A percentile compares a stretch with the other conserved stretches of the same genome.
These are phyloP conservation scores for Xerocomellus chrysenteron DNA, from an alignment of 768 basidiomycete species.

Conservation along the genomic window DNA sequence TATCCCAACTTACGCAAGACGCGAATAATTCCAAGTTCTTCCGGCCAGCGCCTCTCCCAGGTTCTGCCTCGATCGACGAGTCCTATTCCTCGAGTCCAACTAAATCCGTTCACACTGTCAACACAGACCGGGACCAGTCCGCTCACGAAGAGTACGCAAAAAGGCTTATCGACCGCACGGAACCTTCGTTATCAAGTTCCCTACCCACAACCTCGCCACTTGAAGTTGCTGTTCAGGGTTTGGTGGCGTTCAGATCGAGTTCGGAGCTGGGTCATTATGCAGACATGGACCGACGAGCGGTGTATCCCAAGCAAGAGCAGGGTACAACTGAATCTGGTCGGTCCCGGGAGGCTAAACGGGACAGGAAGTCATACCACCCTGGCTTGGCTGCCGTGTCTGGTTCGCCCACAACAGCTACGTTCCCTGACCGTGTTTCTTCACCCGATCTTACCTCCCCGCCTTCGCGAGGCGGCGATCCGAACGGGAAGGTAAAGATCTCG, in stretches of 20 bases:
- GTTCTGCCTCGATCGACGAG: constrained; percentile 24
- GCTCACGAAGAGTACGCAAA: constrained; percentile 31
- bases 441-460: constrained; percentile 54
- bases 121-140: constrained; percentile 28
- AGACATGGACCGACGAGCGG: constrained; percentile 49
- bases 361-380: constrained; percentile 67
- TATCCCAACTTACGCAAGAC: constrained; percentile 57
- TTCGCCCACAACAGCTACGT: constrained; percentile 41
- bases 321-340: constrained; percentile 57
- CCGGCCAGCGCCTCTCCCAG: constrained; percentile 39
- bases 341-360: constrained; percentile 46
- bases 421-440: constrained; percentile 38
- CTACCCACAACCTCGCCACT: constrained; percentile 51
- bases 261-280: constrained; percentile 83
- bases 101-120: constrained; percentile 49
- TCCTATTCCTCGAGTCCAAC: constrained; percentile 52
- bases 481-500: constrained; percentile 81
- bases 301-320: constrained; percentile 37
- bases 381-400: constrained; percentile 48
- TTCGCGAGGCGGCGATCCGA: constrained; percentile 49
- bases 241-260: constrained; percentile 54
- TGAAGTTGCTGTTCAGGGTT: constrained; percentile 31
- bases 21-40: constrained; percentile 58
- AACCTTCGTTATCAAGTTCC: constrained; percentile 63
- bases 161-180: constrained; percentile 48